Base-by-base conservation (phyloP, 345 rosid genomes). In the Citropsis articulata region DNA sequence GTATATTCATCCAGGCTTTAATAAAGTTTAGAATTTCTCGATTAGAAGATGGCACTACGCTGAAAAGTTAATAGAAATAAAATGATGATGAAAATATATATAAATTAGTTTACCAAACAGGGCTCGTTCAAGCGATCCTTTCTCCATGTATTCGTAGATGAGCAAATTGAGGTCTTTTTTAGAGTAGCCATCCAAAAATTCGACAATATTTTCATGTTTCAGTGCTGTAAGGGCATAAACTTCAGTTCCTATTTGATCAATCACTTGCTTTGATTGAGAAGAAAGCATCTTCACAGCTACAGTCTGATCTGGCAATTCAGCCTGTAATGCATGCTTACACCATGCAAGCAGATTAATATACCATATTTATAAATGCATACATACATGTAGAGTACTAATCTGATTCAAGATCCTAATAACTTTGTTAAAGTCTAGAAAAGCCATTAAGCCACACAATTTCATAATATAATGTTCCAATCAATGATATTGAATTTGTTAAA, bases 231-330 rank as follows among this genome's bases (percentile, higher is more conserved):
- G 38, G 4, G 38, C 66, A 30, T 61, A 38, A 6, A 74, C 69
- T 74, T 74, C 69, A 5, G 31, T 74, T 40, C 57, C 38, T 38
- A 61, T 61, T 62, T 74, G 69, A 40, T 61, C 69, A 24, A 40
- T 31, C 48, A 55, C 75, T 4, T 56, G 69, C 45, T 74, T 61
- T 61, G 69, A 61, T 10, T 62, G 40, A 7, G 25, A 35, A 25
- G 56, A 16, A 25, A 74, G 68, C 69, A 25, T 62, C 69, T 61
- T 74, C 24, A 74, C 77, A 0, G 57, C 77, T 45, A 74, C 77
- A 9, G 31, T 27, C 69, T 74, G 57, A 74, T 40, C 66, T 0
- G 22, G 68, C 42, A 60, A 67, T 2, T 18, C 55, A 61, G 77
- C 77, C 77, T 74, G 57, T 36, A 74, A 4, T 7, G 1, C 50